phyloP scores from a whole-genome alignment of 495 filamentous ascomycete genomes.

The Penicillium manginii region DNA sequence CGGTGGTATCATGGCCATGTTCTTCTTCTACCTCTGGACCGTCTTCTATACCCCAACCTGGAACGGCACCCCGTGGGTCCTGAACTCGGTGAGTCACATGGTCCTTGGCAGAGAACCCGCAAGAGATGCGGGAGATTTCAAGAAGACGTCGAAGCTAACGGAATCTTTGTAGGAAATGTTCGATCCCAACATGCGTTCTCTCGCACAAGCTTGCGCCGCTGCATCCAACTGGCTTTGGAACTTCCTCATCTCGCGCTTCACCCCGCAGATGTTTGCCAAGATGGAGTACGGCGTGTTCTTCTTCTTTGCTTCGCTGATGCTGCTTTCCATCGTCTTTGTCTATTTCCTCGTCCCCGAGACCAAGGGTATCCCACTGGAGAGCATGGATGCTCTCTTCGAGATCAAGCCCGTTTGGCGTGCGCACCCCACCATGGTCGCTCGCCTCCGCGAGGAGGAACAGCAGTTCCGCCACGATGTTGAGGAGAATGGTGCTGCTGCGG shows the following conservation, averaged over 20 bases:
- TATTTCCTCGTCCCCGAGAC: conserved; percentile 72
- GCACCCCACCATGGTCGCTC: conserved; percentile 38
- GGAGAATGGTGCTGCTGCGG: conserved; percentile 29
- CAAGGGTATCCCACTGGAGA: conserved; percentile 56
- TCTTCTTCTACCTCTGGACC: conserved; percentile 83
- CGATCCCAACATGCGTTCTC: conserved; percentile 62
- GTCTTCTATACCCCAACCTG: conserved; percentile 76
- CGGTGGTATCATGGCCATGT: conserved; percentile 70
- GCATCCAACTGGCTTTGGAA: conserved; percentile 78
- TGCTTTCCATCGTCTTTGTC: conserved; percentile 65
- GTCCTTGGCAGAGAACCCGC: background rate
- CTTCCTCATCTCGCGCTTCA: conserved; percentile 73
- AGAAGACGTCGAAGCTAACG: conserved; percentile 9
- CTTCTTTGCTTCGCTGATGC: conserved; percentile 74
- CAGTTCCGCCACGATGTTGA: conserved; percentile 41
- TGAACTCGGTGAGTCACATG: conserved; percentile 53
- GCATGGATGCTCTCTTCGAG: conserved; percentile 60
- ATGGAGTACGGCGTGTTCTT: conserved; percentile 77
- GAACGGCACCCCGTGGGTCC: conserved; percentile 73
- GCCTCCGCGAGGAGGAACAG: conserved; percentile 40
- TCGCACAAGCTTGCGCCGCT: conserved; percentile 70
- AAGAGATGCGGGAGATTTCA: background rate
- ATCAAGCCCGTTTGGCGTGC: conserved; percentile 58
- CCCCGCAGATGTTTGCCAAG: conserved; percentile 70
- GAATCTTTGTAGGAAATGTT: conserved; percentile 52